Conservation (phyloP, 306 rosid genomes). For the Prunus fruticosa region DNA sequence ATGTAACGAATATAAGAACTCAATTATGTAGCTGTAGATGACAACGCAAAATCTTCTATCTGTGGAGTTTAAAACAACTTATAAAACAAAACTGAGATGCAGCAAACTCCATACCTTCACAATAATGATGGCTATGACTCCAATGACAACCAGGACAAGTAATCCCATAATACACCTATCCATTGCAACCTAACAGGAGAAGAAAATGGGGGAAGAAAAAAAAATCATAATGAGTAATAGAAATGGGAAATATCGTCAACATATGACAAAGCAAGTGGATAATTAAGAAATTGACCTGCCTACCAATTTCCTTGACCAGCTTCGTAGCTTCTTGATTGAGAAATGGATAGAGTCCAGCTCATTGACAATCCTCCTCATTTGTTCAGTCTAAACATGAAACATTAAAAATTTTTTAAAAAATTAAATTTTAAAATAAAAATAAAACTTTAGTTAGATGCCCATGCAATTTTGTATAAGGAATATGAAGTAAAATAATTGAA, state of each 20-base stretch:
- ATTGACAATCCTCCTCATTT: slow-evolving; percentile 93
- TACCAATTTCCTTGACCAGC: slow-evolving; percentile 95
- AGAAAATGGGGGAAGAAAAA: not conserved
- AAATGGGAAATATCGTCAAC: slow-evolving; percentile 8
- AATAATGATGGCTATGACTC: slow-evolving; percentile 78
- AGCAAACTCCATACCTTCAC: slow-evolving; percentile 57
- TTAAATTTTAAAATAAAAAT: slow-evolving; percentile 17
- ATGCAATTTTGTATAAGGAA: not conserved
- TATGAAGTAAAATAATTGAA: not conserved
- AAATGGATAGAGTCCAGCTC: slow-evolving; percentile 97
- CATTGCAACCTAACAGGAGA: slow-evolving; percentile 70
- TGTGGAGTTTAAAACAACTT: not conserved
- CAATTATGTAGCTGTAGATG: not conserved
- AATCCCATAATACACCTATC: slow-evolving; percentile 84
- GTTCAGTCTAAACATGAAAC: slow-evolving; percentile 69
- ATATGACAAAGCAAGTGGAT: slow-evolving; percentile 29
- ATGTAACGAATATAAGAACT: not conserved
- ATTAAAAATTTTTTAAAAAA: not conserved
- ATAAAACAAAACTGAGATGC: not conserved
- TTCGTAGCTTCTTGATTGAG: slow-evolving; percentile 84
- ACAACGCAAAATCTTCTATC: not conserved
- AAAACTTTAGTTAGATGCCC: slow-evolving; percentile 17
- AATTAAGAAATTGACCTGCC: slow-evolving; percentile 81
- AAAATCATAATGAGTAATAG: slow-evolving; percentile 9
- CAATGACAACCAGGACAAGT: slow-evolving; percentile 69